Percentiles rank a stretch among this genome's conserved stretches.
Conservation (phyloP, 2,329 filamentous ascomycete genomes). For the Xylaria sp. region DNA sequence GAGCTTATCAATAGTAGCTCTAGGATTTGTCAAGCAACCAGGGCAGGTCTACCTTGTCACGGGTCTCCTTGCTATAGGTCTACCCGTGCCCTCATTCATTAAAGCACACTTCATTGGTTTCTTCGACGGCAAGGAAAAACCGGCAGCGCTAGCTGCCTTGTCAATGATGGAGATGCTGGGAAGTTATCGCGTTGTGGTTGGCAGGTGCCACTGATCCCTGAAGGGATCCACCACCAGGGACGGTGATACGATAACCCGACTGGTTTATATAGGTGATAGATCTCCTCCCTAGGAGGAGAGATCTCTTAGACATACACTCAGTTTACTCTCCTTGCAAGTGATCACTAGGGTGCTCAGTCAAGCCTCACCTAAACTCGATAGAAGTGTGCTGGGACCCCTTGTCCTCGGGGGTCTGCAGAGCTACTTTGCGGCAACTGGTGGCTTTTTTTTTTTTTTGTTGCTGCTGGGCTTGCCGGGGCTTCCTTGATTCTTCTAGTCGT, state of each 20-base stretch:
- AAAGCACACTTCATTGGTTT: conserved; percentile 4
- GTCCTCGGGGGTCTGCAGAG: conserved; percentile 6
- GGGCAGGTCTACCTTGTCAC: conserved; percentile 6
- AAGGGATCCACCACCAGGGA: too few relatives aligned
- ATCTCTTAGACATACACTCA: too few relatives aligned
- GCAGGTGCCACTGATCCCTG: too few relatives aligned
- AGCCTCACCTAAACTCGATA: too few relatives aligned
- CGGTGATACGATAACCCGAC: too few relatives aligned
- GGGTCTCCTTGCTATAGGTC: conserved; percentile 3
- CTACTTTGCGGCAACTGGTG: not conserved
- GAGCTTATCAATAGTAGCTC: not conserved
- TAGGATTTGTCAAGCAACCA: not conserved
- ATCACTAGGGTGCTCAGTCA: too few relatives aligned
- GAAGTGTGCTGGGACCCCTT: conserved; percentile 10
- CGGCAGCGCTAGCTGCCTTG: conserved; percentile 6
- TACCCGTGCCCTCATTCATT: conserved; percentile 3
- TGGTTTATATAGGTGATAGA: too few relatives aligned
- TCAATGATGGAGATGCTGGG: conserved; percentile 11
- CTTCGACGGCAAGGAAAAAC: not conserved
- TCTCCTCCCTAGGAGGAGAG: too few relatives aligned
- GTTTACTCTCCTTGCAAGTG: too few relatives aligned
- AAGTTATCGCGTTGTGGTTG: too few relatives aligned
- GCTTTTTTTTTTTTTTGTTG: not conserved
- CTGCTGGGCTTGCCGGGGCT: too few relatives aligned
- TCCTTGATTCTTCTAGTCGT: too few relatives aligned